A percentile compares a stretch with the other conserved stretches of the same genome.
Conservation (phyloP, 176 grass and related monocot species). For the Hordeum marinum region DNA sequence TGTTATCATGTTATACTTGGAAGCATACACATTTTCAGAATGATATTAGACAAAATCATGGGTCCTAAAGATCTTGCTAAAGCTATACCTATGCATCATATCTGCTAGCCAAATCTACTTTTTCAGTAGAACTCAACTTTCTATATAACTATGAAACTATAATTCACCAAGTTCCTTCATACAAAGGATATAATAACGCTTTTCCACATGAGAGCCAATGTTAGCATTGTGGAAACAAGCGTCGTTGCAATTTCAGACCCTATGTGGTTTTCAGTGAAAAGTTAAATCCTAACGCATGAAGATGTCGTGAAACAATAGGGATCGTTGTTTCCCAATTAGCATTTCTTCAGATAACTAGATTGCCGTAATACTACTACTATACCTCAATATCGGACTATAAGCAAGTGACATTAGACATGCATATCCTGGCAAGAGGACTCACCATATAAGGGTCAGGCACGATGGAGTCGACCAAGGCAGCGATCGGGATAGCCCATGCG, state of each 20-base stretch:
- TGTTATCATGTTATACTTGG: not conserved
- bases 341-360: not conserved
- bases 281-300: no score
- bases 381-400: not conserved
- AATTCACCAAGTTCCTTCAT: not conserved
- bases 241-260: not conserved
- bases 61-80: not conserved
- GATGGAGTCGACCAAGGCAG: constrained; percentile 47
- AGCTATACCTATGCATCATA: not conserved
- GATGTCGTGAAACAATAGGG: not conserved
- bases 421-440: not conserved
- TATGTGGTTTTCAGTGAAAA: no score
- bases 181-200: not conserved
- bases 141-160: not conserved
- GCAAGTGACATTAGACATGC: no score
- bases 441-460: constrained; percentile 87
- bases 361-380: not conserved
- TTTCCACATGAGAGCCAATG: not conserved
- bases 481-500: constrained; percentile 45
- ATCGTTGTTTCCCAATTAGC: not conserved
- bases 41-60: not conserved
- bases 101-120: not conserved
- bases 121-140: not conserved
- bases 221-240: not conserved
- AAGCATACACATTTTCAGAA: constrained; percentile 18